Conservation (phyloP, 495 filamentous ascomycete species). For the Penicillium salamii region DNA sequence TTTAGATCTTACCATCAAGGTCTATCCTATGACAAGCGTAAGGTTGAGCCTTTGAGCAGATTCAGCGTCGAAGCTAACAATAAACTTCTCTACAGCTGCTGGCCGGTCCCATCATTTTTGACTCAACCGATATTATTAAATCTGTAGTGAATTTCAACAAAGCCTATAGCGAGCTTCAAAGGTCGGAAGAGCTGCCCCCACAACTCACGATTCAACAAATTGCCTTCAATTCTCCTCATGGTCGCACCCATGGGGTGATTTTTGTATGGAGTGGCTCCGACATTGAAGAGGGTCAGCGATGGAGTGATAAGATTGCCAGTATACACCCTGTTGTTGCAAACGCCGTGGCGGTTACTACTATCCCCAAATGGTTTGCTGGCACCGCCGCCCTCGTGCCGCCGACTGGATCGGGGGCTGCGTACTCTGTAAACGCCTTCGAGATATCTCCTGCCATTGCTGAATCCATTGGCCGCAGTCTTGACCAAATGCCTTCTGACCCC, state of each 20-base stretch:
- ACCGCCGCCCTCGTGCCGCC: conserved; percentile 16
- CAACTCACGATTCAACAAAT: conserved; percentile 28
- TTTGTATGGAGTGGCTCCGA: conserved; percentile 33
- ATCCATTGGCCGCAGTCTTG: conserved; percentile 18
- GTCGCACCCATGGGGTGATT: conserved; percentile 16
- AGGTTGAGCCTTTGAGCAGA: conserved; percentile 8
- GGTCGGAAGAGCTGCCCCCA: conserved; percentile 17
- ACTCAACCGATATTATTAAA: conserved; percentile 22
- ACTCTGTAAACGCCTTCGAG: conserved; percentile 19
- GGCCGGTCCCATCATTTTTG: conserved; percentile 30
- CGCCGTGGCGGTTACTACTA: conserved; percentile 25
- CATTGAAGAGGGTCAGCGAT: conserved; percentile 22
- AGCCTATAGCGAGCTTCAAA: conserved; percentile 15
- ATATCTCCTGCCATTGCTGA: conserved; percentile 20
- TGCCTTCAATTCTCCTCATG: conserved; percentile 20
- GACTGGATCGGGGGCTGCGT: conserved; percentile 17
- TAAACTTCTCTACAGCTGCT: conserved; percentile 20
- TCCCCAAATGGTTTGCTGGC: conserved; percentile 16
- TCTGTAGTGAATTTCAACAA: conserved; percentile 22
- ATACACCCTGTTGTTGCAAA: conserved; percentile 25
- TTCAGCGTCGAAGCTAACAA: background rate
- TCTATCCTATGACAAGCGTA: conserved; percentile 34
- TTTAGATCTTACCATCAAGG: conserved; percentile 36
- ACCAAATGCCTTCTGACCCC: conserved; percentile 22
- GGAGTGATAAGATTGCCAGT: conserved; percentile 26